Conservation (phyloP, 176 grass and related monocot species). For the Puya raimondii region DNA sequence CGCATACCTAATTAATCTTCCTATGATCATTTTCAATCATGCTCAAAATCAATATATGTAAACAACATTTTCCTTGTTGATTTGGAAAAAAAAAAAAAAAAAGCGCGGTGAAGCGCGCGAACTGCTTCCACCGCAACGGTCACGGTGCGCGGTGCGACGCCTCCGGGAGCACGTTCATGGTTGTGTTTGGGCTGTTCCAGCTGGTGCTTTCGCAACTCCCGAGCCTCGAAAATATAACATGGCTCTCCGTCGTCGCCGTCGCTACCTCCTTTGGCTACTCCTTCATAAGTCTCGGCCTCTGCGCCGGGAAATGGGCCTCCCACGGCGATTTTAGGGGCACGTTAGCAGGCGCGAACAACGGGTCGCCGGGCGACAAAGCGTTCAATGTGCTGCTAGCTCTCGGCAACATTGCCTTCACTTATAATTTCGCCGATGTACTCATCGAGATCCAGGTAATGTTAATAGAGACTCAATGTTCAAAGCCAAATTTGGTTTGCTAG, state of each 20-base stretch:
- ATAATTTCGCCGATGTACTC: conserved; percentile 87
- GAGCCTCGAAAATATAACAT: conserved; percentile 86
- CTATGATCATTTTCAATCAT: too few relatives aligned
- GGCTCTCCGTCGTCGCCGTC: conserved; percentile 82
- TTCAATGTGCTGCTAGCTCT: conserved; percentile 88
- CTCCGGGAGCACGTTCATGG: conserved; percentile 77
- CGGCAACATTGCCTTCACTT: conserved; percentile 86
- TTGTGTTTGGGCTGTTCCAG: conserved; percentile 76
- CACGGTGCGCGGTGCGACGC: conserved; percentile 32
- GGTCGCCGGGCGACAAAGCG: conserved; percentile 30
- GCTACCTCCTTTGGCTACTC: conserved; percentile 92
- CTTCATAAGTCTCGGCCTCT: conserved; percentile 88
- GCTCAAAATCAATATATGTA: too few relatives aligned
- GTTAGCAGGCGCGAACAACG: conserved; percentile 36
- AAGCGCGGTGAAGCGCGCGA: conserved; percentile 74
- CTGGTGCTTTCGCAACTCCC: conserved; percentile 76
- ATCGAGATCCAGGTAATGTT: conserved; percentile 74
- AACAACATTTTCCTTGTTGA: background rate
- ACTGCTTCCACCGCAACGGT: conserved; percentile 74
- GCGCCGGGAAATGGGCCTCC: conserved; percentile 59
- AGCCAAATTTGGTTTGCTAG: too few relatives aligned
- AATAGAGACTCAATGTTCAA: background rate
- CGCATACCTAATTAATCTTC: too few relatives aligned
- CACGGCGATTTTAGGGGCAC: conserved; percentile 60
- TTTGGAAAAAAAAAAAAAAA: too few relatives aligned